Evolutionary conservation across 768 basidiomycete genomes (phyloP).

Genomic region (Russula ochroleuca): DNA sequence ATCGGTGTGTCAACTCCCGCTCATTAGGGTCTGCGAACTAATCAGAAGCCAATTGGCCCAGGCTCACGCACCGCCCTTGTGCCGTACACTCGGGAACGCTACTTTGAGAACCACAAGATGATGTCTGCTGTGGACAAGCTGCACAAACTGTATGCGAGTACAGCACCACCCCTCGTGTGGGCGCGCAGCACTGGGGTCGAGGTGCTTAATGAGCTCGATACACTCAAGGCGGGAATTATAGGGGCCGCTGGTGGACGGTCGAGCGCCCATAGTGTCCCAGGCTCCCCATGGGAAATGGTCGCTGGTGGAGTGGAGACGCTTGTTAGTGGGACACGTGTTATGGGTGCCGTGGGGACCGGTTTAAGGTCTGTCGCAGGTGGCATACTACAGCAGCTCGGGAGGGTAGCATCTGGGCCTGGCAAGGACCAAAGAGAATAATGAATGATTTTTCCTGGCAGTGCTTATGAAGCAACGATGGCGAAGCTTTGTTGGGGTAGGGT

Average conservation of each 20-base stretch:
- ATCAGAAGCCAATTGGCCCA: constrained; percentile 30
- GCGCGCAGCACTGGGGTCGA: constrained; percentile 84
- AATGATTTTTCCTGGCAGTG: too few species aligned
- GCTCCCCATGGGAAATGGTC: constrained; percentile 29
- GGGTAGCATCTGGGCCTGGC: neutral
- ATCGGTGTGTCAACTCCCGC: constrained; percentile 53
- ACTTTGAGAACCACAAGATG: constrained; percentile 79
- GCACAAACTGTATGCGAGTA: constrained; percentile 77
- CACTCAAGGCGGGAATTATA: constrained; percentile 82
- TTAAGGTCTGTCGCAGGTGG: constrained; percentile 33
- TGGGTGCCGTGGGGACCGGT: constrained; percentile 31
- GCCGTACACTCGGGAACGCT: constrained; percentile 76
- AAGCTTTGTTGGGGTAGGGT: too few species aligned
- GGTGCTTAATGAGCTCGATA: constrained; percentile 82
- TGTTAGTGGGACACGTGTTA: constrained; percentile 36
- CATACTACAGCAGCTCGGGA: constrained; percentile 34
- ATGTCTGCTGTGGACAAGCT: constrained; percentile 86
- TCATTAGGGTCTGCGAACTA: neutral
- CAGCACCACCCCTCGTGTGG: constrained; percentile 72
- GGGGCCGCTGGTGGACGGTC: constrained; percentile 57
- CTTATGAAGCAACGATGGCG: too few species aligned
- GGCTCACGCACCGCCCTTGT: constrained; percentile 72
- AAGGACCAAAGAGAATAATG: neutral
- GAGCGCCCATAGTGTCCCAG: constrained; percentile 17
- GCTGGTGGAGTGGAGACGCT: constrained; percentile 47